Conservation (phyloP, 2,329 filamentous ascomycete species). For the Venturia oleaginea region DNA sequence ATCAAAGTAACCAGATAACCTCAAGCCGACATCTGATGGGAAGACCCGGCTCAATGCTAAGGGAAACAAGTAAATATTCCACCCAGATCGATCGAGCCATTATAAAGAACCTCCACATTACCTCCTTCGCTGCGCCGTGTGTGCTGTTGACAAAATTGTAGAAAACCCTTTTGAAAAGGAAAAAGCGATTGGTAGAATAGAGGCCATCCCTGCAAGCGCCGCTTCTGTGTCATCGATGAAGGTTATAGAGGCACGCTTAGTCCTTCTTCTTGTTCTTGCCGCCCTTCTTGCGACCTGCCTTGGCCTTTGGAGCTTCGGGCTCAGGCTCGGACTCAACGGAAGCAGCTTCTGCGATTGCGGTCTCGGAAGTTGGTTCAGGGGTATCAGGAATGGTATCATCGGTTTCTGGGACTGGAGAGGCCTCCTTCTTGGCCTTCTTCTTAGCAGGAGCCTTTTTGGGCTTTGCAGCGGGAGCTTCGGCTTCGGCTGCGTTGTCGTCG, state of each 20-base stretch:
- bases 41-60: not conserved
- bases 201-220: not conserved
- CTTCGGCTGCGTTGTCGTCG: not conserved
- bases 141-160: not conserved
- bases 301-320: constrained; percentile 1
- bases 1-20: not conserved
- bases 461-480: constrained; percentile 5
- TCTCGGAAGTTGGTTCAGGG: not conserved
- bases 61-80: not conserved
- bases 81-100: not conserved
- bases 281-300: constrained; percentile 3
- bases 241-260: not conserved
- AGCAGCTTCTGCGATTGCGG: constrained; percentile 6
- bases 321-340: not conserved
- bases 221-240: not conserved
- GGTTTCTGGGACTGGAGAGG: not conserved
- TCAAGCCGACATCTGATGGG: not conserved
- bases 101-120: not conserved
- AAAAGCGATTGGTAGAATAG: not conserved
- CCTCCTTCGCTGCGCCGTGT: not conserved
- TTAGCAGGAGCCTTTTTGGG: constrained; percentile 8
- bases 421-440: not conserved
- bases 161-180: not conserved
- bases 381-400: constrained; percentile 1
- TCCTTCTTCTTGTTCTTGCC: not conserved